Conservation (phyloP, 1,284 basidiomycete genomes). For the Microbotryum violaceum region DNA sequence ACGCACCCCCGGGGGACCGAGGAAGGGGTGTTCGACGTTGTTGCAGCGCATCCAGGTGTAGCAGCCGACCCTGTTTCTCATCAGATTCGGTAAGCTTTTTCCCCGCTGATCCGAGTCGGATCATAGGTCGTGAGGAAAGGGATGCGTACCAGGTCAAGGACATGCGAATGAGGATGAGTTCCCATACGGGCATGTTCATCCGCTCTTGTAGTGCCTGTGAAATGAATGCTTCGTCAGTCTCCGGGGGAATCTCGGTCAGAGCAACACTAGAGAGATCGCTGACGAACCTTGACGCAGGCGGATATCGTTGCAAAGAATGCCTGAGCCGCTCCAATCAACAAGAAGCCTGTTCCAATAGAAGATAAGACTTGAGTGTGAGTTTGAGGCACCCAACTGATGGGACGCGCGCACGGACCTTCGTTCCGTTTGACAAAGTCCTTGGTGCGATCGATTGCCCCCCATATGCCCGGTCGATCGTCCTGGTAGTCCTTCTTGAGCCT, state of each 20-base stretch:
- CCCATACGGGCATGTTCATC: constrained; percentile 29
- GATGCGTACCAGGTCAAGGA: constrained; percentile 17
- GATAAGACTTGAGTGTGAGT: too few relatives aligned
- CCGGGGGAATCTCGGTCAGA: neutral
- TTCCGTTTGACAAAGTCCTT: constrained; percentile 8
- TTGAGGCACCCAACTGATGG: too few relatives aligned
- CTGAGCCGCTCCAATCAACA: constrained; percentile 19
- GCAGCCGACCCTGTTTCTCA: constrained; percentile 4
- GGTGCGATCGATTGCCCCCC: neutral
- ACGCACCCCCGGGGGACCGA: constrained; percentile 33
- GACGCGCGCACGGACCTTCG: constrained; percentile 5
- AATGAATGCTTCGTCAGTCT: neutral
- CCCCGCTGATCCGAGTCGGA: constrained; percentile 1
- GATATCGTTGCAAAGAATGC: constrained; percentile 19
- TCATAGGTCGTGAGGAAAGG: constrained; percentile 2
- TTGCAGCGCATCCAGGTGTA: constrained; percentile 11
- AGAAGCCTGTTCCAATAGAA: constrained; percentile 9
- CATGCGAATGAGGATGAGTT: constrained; percentile 34
- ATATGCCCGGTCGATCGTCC: neutral
- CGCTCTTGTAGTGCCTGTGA: constrained; percentile 11
- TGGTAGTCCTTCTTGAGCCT: neutral
- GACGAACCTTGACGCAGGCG: constrained; percentile 20
- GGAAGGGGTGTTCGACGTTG: constrained; percentile 23
- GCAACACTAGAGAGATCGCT: too few relatives aligned
- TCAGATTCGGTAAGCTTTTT: constrained; percentile 5